A percentile compares a stretch with the other conserved stretches of the same genome.
Conservation (phyloP, 2,329 filamentous ascomycete species). For the Ophiosphaerella narmari region DNA sequence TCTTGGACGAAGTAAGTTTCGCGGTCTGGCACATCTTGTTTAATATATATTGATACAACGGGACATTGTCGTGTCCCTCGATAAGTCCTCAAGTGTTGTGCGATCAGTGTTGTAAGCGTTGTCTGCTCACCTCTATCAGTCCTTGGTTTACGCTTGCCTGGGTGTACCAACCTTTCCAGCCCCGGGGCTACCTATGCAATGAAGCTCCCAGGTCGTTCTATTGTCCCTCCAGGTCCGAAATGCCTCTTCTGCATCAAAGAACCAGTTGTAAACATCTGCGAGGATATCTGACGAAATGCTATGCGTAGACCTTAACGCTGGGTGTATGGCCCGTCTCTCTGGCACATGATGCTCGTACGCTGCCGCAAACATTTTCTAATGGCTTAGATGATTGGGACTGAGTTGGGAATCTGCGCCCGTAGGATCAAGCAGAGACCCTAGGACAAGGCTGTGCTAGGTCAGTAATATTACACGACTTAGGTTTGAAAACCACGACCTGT, state of each 20-base stretch:
- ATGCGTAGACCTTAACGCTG: neutral
- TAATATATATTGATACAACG: conserved; percentile 3
- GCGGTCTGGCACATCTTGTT: conserved; percentile 1
- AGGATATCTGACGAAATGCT: conserved; percentile 20
- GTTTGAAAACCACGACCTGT: no score
- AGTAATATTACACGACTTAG: no score
- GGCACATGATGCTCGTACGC: neutral
- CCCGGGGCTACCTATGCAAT: conserved; percentile 24
- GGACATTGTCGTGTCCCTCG: neutral
- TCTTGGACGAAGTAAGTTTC: conserved; percentile 14
- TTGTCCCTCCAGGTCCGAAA: conserved; percentile 14
- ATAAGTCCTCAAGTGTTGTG: conserved; percentile 1
- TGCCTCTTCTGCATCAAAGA: conserved; percentile 9
- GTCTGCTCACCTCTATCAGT: conserved; percentile 1
- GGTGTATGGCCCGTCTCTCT: conserved; percentile 1
- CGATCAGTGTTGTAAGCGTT: conserved; percentile 1
- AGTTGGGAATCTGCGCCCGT: no score
- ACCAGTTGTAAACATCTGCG: conserved; percentile 13
- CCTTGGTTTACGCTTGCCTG: neutral
- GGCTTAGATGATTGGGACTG: neutral
- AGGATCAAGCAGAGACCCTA: no score
- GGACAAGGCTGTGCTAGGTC: no score
- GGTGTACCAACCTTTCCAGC: conserved; percentile 16
- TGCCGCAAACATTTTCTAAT: neutral
- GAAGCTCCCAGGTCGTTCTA: conserved; percentile 17